Conservation (phyloP, 306 rosid species). For the Hippophae tibetana region DNA sequence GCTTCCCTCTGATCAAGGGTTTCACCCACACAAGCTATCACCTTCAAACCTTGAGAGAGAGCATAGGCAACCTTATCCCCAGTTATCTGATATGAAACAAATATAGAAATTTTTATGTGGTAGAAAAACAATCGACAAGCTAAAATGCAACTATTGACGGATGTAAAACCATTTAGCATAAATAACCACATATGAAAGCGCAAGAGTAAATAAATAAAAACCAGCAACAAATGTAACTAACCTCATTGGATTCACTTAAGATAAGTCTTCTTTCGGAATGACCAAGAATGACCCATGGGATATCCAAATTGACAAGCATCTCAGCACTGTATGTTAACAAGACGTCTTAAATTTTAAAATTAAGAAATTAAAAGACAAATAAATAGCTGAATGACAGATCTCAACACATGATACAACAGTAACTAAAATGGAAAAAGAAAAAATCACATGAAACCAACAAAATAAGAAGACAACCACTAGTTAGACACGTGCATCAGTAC, state of each 20-base stretch:
- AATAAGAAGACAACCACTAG: neutral
- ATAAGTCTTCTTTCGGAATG: constrained; percentile 72
- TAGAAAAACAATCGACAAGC: neutral
- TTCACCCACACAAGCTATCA: constrained; percentile 84
- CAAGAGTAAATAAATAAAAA: neutral
- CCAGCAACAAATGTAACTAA: constrained; percentile 2
- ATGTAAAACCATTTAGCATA: neutral
- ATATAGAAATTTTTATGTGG: neutral
- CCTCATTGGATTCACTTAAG: constrained; percentile 67
- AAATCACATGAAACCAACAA: neutral
- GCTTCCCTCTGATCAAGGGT: constrained; percentile 86
- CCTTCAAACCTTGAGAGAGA: constrained; percentile 67
- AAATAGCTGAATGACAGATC: neutral
- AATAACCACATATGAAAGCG: no score
- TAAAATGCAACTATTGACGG: neutral
- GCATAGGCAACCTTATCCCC: constrained; percentile 83
- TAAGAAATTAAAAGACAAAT: neutral
- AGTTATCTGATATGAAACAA: constrained; percentile 44
- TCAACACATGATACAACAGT: neutral
- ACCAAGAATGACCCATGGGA: constrained; percentile 82
- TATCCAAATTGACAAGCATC: constrained; percentile 60
- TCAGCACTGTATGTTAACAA: constrained; percentile 43
- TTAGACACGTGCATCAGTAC: no score
- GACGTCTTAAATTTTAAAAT: neutral
- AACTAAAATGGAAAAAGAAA: neutral